phyloP scores from a whole-genome alignment of 2,329 filamentous ascomycete species.

The Monilinia laxa region DNA sequence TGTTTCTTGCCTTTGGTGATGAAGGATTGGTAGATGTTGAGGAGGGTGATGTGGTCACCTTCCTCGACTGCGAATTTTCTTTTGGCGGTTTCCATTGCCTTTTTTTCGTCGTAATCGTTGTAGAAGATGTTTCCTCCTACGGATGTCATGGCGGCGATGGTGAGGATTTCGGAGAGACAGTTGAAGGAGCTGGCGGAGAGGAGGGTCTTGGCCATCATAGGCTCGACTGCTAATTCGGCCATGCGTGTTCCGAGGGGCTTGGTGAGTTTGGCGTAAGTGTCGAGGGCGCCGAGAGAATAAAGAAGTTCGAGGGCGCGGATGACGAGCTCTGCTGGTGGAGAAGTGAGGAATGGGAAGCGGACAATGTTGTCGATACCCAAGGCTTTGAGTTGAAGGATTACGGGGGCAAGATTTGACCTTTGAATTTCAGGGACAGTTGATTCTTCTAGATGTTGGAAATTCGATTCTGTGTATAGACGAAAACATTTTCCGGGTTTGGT shows the following conservation, averaged over 20 bases:
- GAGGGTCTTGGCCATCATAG: constrained; percentile 91
- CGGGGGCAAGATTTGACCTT: constrained; percentile 82
- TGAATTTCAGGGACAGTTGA: constrained; percentile 87
- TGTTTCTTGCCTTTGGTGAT: constrained; percentile 80
- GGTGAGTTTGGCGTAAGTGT: constrained; percentile 87
- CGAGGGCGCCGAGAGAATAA: constrained; percentile 81
- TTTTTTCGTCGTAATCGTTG: constrained; percentile 73
- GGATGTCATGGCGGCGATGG: constrained; percentile 91
- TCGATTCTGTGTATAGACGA: constrained; percentile 79
- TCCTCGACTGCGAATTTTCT: constrained; percentile 88
- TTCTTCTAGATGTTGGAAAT: constrained; percentile 64
- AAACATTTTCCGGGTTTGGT: constrained; percentile 93
- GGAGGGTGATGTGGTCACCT: constrained; percentile 86
- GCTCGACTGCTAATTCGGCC: constrained; percentile 90
- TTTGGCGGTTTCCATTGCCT: constrained; percentile 68
- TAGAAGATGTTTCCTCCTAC: constrained; percentile 83
- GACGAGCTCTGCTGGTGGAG: constrained; percentile 82
- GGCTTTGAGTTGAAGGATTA: constrained; percentile 88
- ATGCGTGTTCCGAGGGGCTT: constrained; percentile 83
- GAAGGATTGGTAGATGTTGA: constrained; percentile 93
- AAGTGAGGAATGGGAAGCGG: constrained; percentile 83
- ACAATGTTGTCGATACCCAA: constrained; percentile 93
- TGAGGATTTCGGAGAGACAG: constrained; percentile 82
- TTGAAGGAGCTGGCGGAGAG: constrained; percentile 72
- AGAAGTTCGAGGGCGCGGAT: constrained; percentile 84